Evolutionary conservation across 352 stramenopile species (phyloP).

Genomic region (Blastocystis sp.): DNA sequence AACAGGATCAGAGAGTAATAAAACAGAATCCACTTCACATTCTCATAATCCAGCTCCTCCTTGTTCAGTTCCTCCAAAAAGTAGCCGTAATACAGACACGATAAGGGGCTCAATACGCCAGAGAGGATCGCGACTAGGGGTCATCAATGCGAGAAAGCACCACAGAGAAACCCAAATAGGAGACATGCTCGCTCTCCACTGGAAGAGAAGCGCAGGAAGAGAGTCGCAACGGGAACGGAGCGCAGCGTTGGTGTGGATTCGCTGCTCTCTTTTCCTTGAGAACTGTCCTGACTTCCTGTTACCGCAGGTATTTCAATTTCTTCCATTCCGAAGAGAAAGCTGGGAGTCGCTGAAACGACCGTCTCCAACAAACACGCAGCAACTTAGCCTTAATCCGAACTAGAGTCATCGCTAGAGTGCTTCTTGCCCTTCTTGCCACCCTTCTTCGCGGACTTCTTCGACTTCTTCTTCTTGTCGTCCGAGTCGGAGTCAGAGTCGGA

Average conservation of each 20-base stretch:
- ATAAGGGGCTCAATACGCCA: neutral
- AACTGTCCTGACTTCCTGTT: neutral
- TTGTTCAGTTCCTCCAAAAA: constrained; percentile 38
- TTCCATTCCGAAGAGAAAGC: neutral
- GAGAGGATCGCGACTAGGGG: constrained; percentile 32
- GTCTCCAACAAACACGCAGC: too few species aligned
- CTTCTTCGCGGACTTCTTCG: constrained; percentile 58
- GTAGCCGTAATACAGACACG: constrained; percentile 16
- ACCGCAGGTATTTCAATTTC: neutral
- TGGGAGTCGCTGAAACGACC: too few species aligned
- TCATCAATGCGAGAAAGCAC: neutral
- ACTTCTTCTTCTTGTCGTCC: constrained; percentile 55
- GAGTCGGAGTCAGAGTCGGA: neutral
- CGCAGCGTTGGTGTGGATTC: neutral
- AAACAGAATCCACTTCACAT: neutral
- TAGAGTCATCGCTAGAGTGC: constrained; percentile 57
- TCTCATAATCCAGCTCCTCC: neutral
- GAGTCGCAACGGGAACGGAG: neutral
- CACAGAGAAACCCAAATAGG: neutral
- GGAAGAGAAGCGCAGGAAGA: neutral
- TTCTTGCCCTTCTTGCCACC: constrained; percentile 53
- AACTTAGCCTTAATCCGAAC: constrained; percentile 30
- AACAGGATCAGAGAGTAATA: neutral
- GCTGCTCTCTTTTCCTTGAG: neutral
- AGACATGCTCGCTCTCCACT: neutral